Evolutionary conservation across 768 basidiomycete genomes (phyloP), one percentile per base, ranked within the genome.

Genomic region (Lentinula lateritia): DNA sequence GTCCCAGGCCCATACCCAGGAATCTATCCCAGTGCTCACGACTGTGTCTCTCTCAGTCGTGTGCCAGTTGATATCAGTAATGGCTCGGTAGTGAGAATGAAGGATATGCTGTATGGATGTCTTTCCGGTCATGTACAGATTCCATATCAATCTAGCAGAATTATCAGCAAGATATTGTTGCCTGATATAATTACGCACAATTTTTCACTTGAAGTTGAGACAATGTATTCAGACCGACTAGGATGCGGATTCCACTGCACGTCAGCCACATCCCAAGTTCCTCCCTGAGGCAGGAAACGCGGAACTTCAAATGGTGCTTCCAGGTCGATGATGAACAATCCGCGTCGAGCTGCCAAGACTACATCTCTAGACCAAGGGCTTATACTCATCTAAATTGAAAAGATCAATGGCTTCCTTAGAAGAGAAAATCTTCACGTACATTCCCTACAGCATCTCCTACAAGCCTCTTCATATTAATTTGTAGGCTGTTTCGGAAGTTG

Each of bases 51-150:
- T 89, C 66, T 95, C 88, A 4, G 83, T 82, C 0, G 89, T 89
- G 68, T 94, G 92, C 96, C 96, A 99, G 70, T 99, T 98, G 69
- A 98, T 93, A 69, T 99, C 97, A 3, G 97, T 98, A 58, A 99
- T 95, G 5, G 95, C 94, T 50, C 96, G 87, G 64, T 93, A 92
- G 69, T 99, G 97, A 1, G 92, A 89, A 63, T 89, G 88, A 5
- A 98, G 79, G 36, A 93, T 87, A 62, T 91, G 86, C 66, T 94
- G 82, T 38, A 99, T 93, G 2, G 89, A 88, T 1, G 88, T 89
- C 67, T 90, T 89, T 15, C 86, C 86, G 15, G 80, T 72, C 46
- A 89, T 76, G 59, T 84, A 71, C n/a, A 98, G 77, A 73, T 98
- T 97, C 96, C 97, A 99, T 61, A 99, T 93, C 2, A 99, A 80